Base-by-base conservation (phyloP, 352 stramenopile species). In the Phytophthora pisi region DNA sequence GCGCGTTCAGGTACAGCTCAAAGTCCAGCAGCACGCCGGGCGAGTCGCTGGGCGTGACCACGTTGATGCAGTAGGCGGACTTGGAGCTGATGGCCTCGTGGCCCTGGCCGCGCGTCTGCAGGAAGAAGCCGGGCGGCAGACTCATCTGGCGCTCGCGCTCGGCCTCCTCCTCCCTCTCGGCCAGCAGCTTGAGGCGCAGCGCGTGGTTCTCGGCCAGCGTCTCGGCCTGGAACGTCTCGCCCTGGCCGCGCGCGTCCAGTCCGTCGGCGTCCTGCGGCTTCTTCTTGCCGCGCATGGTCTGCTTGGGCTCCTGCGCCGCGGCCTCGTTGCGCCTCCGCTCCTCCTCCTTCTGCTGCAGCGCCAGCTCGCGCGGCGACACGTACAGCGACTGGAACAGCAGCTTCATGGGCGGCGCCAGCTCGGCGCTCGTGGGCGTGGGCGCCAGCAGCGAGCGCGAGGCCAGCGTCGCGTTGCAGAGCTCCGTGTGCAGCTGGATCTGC, bases 371-470 rank as follows among this genome's bases (percentile, higher is more conserved):
- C 4, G 86, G 84, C 4, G 84, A 92, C 8, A 92, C 63, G 59
- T 83, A 94, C 6, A 94, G 73, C 68, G 84, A 94, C 60, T 90
- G 82, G 60, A 92, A 94, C 45, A 94, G 75, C 36, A 92, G 65
- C 28, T 79, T 77, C 79, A 94, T 80, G 31, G 86, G 86, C 52
- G 83, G 71, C 50, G 58, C 26, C 30, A 94, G 70, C 72, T 87
- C 81, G 15, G 45, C 36, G 45, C 78, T 89, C 20, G 81, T 91
- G 47, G 63, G 53, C 20, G 52, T 67, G 9, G 60, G 69, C 38
- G 61, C 61, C 40, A 83, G 45, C 8, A 86, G 72, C 46, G 75
- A 81, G 20, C 71, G 79, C 31, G 73, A 75, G 15, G 79, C 72
- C 38, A 89, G 60, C 43, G 79, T 81, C 31, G 70, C 75, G 63